Percentiles rank a stretch among this genome's conserved stretches.
Evolutionary conservation across 768 basidiomycete species (phyloP).

Genomic region (Floccularia luteovirens): DNA sequence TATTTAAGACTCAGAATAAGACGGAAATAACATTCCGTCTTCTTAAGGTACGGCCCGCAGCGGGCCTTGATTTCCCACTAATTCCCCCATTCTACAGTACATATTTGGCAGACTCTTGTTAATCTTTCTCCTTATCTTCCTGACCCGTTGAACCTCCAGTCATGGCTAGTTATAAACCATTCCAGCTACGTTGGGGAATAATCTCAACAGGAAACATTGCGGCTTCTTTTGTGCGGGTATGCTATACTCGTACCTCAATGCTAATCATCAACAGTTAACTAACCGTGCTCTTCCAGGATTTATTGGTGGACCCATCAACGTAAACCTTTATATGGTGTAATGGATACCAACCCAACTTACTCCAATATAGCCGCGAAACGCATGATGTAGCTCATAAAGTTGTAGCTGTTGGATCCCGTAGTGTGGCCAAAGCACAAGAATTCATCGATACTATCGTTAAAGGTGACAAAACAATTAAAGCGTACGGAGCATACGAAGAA

Average conservation of each 20-base stretch:
- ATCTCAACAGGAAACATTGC: constrained; percentile 80
- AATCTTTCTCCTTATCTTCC: too few relatives aligned
- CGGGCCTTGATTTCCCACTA: too few relatives aligned
- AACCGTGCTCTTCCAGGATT: constrained; percentile 43
- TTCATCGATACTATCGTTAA: constrained; percentile 53
- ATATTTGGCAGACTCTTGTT: too few relatives aligned
- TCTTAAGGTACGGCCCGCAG: not conserved
- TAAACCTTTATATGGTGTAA: constrained; percentile 11
- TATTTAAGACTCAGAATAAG: not conserved
- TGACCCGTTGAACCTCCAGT: too few relatives aligned
- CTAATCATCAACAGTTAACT: not conserved
- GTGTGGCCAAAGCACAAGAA: constrained; percentile 53
- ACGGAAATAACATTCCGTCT: constrained; percentile 11
- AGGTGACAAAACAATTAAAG: constrained; percentile 48
- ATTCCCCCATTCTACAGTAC: too few relatives aligned
- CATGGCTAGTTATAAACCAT: constrained; percentile 26
- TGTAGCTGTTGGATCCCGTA: constrained; percentile 73
- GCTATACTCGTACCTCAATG: constrained; percentile 4
- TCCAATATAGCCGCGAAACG: constrained; percentile 58
- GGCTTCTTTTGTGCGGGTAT: constrained; percentile 56
- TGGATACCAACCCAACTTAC: too few relatives aligned
- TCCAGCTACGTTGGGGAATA: constrained; percentile 73
- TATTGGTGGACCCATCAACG: constrained; percentile 71
- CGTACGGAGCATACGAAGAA: constrained; percentile 67
- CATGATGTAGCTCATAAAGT: constrained; percentile 63